A percentile compares a stretch with the other conserved stretches of the same genome.
These are phyloP conservation scores for Moesziomyces sp. DNA, from an alignment of 1,284 basidiomycete genomes.

Conservation along the genomic window DNA sequence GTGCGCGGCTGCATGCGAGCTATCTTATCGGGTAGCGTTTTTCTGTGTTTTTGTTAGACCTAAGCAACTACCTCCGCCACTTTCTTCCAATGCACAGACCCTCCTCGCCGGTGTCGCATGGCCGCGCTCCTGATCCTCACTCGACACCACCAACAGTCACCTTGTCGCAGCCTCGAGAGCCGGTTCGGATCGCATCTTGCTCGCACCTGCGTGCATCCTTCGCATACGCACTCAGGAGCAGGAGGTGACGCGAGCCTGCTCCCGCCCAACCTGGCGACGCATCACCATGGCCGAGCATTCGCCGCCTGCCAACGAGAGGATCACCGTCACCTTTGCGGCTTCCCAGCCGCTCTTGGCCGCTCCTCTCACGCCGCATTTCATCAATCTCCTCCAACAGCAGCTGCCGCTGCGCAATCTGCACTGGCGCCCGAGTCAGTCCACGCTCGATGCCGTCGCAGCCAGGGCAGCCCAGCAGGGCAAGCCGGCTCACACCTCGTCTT, in stretches of 20 bases:
- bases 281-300: constrained; percentile 19
- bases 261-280: too few species aligned
- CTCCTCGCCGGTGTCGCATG: too few species aligned
- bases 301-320: constrained; percentile 21
- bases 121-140: too few species aligned
- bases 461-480: constrained; percentile 42
- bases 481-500: constrained; percentile 22
- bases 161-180: too few species aligned
- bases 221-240: not conserved
- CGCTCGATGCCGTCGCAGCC: constrained; percentile 38
- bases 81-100: too few species aligned
- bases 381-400: constrained; percentile 52
- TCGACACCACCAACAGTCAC: too few species aligned
- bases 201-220: too few species aligned
- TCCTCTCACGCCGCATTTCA: constrained; percentile 51
- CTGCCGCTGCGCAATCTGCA: constrained; percentile 65
- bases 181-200: too few species aligned
- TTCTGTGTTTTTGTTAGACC: too few species aligned
- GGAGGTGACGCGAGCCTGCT: not conserved
- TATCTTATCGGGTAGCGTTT: too few species aligned
- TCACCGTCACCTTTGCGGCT: constrained; percentile 64
- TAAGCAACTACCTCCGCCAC: too few species aligned
- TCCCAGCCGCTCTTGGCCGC: constrained; percentile 51
- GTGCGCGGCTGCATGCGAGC: too few species aligned
- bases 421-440: constrained; percentile 57